Conservation (phyloP, 768 basidiomycete species). For the Cubamyces sp. region DNA sequence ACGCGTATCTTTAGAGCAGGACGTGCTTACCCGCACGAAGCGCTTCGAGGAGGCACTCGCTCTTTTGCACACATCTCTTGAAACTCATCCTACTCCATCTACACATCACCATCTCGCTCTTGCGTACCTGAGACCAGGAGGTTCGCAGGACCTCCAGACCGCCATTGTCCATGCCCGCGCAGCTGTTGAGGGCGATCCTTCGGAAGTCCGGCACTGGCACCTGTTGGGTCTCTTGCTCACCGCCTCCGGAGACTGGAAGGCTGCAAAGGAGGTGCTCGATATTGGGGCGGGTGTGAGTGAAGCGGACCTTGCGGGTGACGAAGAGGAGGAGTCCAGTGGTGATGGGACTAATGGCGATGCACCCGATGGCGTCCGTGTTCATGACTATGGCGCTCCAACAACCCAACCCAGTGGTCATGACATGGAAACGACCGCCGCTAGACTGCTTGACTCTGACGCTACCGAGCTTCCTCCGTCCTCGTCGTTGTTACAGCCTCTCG, state of each 20-base stretch:
- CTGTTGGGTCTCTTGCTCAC: constrained; percentile 83
- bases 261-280: constrained; percentile 76
- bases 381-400: constrained; percentile 11
- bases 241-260: constrained; percentile 77
- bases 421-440: background rate
- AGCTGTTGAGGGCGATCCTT: constrained; percentile 73
- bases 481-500: constrained; percentile 48
- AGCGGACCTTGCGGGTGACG: constrained; percentile 39
- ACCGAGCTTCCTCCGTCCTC: constrained; percentile 24
- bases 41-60: constrained; percentile 62
- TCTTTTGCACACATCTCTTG: constrained; percentile 53
- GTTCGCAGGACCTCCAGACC: constrained; percentile 62
- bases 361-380: constrained; percentile 12
- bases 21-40: constrained; percentile 59
- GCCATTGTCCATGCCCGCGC: constrained; percentile 69
- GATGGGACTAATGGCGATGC: background rate
- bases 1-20: constrained; percentile 54
- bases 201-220: constrained; percentile 83
- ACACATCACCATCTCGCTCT: constrained; percentile 83
- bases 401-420: constrained; percentile 1
- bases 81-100: constrained; percentile 52
- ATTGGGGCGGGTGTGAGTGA: constrained; percentile 69
- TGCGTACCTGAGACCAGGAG: constrained; percentile 66
- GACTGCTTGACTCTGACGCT: constrained; percentile 8
- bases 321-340: background rate